A percentile compares a stretch with the other conserved stretches of the same genome.
These are phyloP conservation scores for Rhodotorula sp. DNA, from an alignment of 1,284 basidiomycete species.

Conservation along the genomic window DNA sequence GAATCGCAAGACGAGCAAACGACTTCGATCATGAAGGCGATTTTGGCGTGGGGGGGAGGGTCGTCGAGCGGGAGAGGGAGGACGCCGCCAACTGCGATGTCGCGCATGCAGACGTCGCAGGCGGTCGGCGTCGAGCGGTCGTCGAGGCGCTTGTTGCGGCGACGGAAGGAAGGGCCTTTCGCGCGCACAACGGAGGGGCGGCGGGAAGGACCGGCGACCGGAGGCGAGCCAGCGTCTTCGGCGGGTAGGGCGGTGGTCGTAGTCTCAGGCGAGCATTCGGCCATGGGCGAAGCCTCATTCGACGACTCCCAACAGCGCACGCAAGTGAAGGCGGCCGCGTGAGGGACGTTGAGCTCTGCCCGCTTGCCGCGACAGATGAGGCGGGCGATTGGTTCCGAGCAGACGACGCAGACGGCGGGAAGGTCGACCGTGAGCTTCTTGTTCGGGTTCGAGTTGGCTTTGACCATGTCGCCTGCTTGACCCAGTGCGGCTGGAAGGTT, in stretches of 20 bases:
- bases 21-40: slow-evolving; percentile 37
- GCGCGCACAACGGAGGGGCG: not conserved
- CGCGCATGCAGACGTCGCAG: slow-evolving; percentile 34
- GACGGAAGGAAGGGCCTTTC: slow-evolving; percentile 21
- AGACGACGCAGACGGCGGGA: slow-evolving; percentile 17
- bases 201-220: not conserved
- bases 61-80: slow-evolving; percentile 15
- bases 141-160: slow-evolving; percentile 28
- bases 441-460: not conserved
- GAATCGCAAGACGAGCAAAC: slow-evolving; percentile 33
- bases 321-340: slow-evolving; percentile 21
- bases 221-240: not conserved
- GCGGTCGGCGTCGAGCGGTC: slow-evolving; percentile 1
- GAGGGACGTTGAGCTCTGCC: slow-evolving; percentile 29
- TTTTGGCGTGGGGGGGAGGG: not conserved
- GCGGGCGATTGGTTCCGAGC: slow-evolving; percentile 19
- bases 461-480: too few relatives aligned
- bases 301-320: not conserved
- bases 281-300: not conserved
- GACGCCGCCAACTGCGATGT: slow-evolving; percentile 27
- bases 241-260: not conserved
- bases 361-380: slow-evolving; percentile 36
- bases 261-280: too few relatives aligned
- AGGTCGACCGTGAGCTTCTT: slow-evolving; percentile 19
- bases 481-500: too few relatives aligned